Evolutionary conservation across 1,284 basidiomycete species (phyloP).

Genomic region (Marasmius sp.): DNA sequence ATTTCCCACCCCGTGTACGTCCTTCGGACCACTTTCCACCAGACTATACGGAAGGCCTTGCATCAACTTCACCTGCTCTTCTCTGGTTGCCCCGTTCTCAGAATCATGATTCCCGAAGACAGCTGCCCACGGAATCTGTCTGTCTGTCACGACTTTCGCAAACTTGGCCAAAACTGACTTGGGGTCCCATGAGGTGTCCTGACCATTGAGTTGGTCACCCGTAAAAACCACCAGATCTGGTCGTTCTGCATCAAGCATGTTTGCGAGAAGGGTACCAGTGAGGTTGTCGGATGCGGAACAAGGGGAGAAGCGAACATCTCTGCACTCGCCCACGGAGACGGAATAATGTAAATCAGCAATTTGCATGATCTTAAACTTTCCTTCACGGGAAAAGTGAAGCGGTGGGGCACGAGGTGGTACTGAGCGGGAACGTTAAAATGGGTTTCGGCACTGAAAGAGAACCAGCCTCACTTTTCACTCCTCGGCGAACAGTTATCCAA

Average conservation of each 20-base stretch:
- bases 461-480: conserved; percentile 60
- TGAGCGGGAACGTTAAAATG: conserved; percentile 25
- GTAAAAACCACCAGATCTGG: conserved; percentile 90
- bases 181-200: conserved; percentile 85
- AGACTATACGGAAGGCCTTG: conserved; percentile 84
- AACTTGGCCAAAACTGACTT: conserved; percentile 88
- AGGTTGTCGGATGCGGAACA: conserved; percentile 63
- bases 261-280: conserved; percentile 68
- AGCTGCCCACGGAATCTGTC: conserved; percentile 84
- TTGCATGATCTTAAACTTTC: conserved; percentile 88
- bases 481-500: conserved; percentile 60
- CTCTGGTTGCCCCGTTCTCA: conserved; percentile 64
- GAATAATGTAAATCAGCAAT: conserved; percentile 90
- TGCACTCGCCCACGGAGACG: conserved; percentile 70
- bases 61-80: conserved; percentile 71
- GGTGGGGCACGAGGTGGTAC: conserved; percentile 69
- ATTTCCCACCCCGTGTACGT: conserved; percentile 85
- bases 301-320: conserved; percentile 49
- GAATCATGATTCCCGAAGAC: conserved; percentile 94
- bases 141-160: conserved; percentile 71
- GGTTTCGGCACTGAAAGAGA: neutral
- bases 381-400: conserved; percentile 78
- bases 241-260: conserved; percentile 77
- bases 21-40: conserved; percentile 75
- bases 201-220: conserved; percentile 86